Evolutionary conservation across 495 filamentous ascomycete species (phyloP), one percentile per base, ranked within the genome.

Genomic region (Penicillium longicatenatum): DNA sequence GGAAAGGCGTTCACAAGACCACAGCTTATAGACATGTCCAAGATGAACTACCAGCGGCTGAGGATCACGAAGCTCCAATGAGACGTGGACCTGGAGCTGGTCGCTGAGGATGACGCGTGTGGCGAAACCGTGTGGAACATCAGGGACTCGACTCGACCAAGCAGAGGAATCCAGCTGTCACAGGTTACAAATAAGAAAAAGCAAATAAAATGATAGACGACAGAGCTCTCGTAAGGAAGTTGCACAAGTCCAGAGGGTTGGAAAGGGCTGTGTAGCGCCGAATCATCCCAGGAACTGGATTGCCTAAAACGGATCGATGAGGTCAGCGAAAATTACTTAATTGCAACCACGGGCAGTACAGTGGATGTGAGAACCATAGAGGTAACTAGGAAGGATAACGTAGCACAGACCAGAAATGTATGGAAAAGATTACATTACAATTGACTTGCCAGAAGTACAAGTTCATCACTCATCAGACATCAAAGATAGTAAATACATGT

Each of bases 401-500:
- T 26, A 26, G 26, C 7, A 0, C 3, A 26, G 26, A 26, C 26
- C 31, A 35, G 10, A 35, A 17, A 48, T 48, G 42, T 29, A 26
- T 43, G 17, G 30, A 56, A 57, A 35, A 21, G 54, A 56, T 54
- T 70, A 51, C 68, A 70, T 68, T 68, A 70, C 57, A 67, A 35
- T 29, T 60, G 61, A 26, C 61, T 57, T 65, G 59, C 50, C 52
- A 67, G 57, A 62, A 70, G 56, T 64, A 64, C 65, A 68, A 59
- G 57, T 30, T 43, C 37, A 16, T 69, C 54, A 67, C 31, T 63
- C 64, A 64, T 68, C 58, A 71, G 61, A 59, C 63, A 63, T 66
- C 63, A 64, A 67, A 62, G 57, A 66, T 64, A 61, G 39, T 64
- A 70, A 59, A 66, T 64, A 72, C 57, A 62, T 50, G 58, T 60